These are phyloP conservation scores for Graphilbum fragrans DNA, from an alignment of 2,329 filamentous ascomycete species.

Conservation along the genomic window DNA sequence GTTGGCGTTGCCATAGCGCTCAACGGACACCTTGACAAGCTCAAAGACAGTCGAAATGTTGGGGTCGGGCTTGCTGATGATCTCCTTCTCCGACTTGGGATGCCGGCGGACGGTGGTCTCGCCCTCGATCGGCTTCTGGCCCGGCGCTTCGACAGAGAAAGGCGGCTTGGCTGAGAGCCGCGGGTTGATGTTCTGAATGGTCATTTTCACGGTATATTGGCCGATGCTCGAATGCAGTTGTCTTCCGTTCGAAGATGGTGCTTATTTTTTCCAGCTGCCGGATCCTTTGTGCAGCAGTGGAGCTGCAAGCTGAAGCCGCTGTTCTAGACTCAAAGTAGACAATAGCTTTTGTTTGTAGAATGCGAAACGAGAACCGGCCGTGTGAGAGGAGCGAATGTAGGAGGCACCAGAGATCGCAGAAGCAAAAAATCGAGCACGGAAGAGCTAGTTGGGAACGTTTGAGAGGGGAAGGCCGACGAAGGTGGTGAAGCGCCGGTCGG, in stretches of 20 bases:
- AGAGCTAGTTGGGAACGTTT: too few species aligned
- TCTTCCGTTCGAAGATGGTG: not conserved
- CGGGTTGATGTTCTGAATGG: constrained; percentile 18
- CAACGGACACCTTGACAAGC: constrained; percentile 55
- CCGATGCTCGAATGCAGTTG: not conserved
- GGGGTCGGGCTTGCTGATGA: constrained; percentile 47
- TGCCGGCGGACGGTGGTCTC: constrained; percentile 66
- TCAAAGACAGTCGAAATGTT: constrained; percentile 65
- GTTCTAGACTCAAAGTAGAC: too few species aligned
- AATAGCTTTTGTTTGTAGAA: too few species aligned
- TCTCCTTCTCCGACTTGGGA: constrained; percentile 45
- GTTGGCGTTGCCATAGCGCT: constrained; percentile 52
- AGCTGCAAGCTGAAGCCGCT: too few species aligned
- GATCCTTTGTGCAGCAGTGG: too few species aligned
- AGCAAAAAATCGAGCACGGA: too few species aligned
- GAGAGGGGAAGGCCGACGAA: too few species aligned
- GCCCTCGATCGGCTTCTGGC: constrained; percentile 50
- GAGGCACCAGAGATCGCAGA: too few species aligned
- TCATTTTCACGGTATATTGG: constrained; percentile 1
- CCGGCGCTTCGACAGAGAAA: constrained; percentile 57
- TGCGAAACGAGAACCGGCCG: too few species aligned
- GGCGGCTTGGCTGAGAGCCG: constrained; percentile 47
- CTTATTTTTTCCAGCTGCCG: not conserved
- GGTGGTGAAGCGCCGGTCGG: too few species aligned
- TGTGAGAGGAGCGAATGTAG: too few species aligned